These are phyloP conservation scores for Rosa hybrid DNA, from an alignment of 331 rosid species.

Conservation along the genomic window DNA sequence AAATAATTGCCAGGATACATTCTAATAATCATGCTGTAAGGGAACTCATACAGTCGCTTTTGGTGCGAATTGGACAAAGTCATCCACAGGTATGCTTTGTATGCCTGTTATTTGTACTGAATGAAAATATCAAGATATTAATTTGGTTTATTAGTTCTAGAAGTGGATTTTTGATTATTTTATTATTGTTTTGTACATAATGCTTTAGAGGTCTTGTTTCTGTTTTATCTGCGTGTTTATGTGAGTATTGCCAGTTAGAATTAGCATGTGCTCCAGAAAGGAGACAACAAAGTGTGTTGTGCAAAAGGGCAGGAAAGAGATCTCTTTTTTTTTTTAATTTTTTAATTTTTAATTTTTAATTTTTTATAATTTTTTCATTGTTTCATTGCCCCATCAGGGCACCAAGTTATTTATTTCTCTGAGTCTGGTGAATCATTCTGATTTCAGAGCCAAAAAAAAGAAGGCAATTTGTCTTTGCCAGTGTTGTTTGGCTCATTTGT, in stretches of 20 bases:
- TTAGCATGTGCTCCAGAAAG: background rate
- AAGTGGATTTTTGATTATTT: background rate
- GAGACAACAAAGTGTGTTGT: background rate
- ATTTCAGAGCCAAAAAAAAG: background rate
- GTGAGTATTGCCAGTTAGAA: background rate
- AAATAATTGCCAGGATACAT: conserved; percentile 97
- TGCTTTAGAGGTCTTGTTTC: background rate
- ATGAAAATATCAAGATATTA: background rate
- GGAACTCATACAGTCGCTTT: conserved; percentile 86
- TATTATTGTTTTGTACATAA: background rate
- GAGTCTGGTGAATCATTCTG: background rate
- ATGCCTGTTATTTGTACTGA: background rate
- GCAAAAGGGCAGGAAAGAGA: background rate
- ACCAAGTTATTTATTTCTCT: background rate
- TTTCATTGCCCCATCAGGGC: background rate
- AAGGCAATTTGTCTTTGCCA: background rate
- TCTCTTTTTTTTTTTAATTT: background rate
- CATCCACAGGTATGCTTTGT: conserved; percentile 91
- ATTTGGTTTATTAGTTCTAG: background rate
- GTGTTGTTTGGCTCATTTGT: background rate
- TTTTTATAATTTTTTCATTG: no score
- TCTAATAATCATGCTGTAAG: conserved; percentile 89
- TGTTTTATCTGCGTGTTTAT: background rate
- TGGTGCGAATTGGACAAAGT: conserved; percentile 94
- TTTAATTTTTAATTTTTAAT: background rate